phyloP scores from a whole-genome alignment of 2,329 filamentous ascomycete species.

The Fusarium fujikuroi region DNA sequence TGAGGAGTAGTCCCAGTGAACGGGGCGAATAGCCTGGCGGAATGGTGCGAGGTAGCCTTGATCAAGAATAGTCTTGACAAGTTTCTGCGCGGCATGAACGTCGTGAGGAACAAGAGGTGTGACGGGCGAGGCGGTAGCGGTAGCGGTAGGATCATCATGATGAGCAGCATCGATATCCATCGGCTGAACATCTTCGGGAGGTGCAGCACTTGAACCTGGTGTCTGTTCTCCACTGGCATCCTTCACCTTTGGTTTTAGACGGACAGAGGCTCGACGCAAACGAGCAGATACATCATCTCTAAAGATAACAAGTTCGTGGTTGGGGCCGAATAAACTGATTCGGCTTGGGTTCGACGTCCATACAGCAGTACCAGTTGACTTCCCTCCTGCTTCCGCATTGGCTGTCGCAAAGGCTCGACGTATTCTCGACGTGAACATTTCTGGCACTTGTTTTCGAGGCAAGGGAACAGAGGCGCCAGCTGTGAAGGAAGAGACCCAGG shows the following conservation, averaged over 20 bases:
- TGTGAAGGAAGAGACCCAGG: conserved; percentile 90
- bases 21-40: conserved; percentile 78
- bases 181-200: conserved; percentile 33
- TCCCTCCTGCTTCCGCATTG: conserved; percentile 73
- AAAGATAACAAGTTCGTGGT: conserved; percentile 87
- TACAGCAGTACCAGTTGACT: conserved; percentile 67
- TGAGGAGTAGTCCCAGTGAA: conserved; percentile 88
- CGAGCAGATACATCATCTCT: conserved; percentile 87
- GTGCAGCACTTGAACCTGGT: conserved; percentile 16
- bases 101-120: conserved; percentile 59
- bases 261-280: conserved; percentile 79
- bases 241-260: conserved; percentile 63
- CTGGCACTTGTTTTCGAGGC: conserved; percentile 79
- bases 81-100: conserved; percentile 72
- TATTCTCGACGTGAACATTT: conserved; percentile 89
- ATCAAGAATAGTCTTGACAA: conserved; percentile 92
- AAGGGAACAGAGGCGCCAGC: conserved; percentile 77
- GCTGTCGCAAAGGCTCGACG: conserved; percentile 82
- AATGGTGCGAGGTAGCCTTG: conserved; percentile 92
- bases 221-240: conserved; percentile 50
- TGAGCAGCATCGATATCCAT: conserved; percentile 56
- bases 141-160: conserved; percentile 29
- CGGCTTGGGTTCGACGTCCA: conserved; percentile 92
- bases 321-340: conserved; percentile 85
- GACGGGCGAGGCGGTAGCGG: conserved; percentile 46